These are phyloP conservation scores for Brassica juncea DNA, from an alignment of 345 rosid species.

Conservation along the genomic window DNA sequence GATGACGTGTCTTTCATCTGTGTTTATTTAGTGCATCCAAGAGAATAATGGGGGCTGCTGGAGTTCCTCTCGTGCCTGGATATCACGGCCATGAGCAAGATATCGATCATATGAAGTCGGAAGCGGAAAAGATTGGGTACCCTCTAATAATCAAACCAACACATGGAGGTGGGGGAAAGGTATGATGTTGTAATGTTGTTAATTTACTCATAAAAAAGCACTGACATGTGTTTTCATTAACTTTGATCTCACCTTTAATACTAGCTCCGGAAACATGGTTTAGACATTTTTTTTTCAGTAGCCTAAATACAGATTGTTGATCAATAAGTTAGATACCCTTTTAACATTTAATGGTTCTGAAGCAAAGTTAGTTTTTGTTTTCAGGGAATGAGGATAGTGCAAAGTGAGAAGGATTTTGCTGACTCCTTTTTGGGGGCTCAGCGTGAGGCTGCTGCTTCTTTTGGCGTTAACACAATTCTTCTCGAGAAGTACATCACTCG, in stretches of 20 bases:
- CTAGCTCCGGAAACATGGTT: background rate
- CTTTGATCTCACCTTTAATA: background rate
- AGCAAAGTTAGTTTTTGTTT: slow-evolving; percentile 36
- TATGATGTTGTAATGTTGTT: slow-evolving; percentile 40
- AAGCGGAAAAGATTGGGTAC: slow-evolving; percentile 88
- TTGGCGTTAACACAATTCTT: slow-evolving; percentile 81
- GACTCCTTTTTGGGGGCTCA: slow-evolving; percentile 54
- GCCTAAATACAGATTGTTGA: background rate
- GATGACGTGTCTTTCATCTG: slow-evolving; percentile 3
- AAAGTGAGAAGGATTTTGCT: slow-evolving; percentile 59
- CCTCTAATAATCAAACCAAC: slow-evolving; percentile 91
- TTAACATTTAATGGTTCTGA: slow-evolving; percentile 12
- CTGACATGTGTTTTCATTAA: slow-evolving; percentile 16
- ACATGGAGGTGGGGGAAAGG: slow-evolving; percentile 98
- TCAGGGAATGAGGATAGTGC: slow-evolving; percentile 95
- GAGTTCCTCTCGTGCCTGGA: slow-evolving; percentile 92
- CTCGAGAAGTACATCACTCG: slow-evolving; percentile 90
- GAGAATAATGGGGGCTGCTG: slow-evolving; percentile 98
- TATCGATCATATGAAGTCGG: slow-evolving; percentile 75
- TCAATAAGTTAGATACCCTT: background rate
- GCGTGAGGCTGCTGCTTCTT: slow-evolving; percentile 94
- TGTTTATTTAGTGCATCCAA: slow-evolving; percentile 71
- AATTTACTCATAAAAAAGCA: too few species aligned
- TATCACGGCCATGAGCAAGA: slow-evolving; percentile 91
- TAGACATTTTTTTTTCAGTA: background rate